phyloP scores from a whole-genome alignment of 176 grass and related monocot species.

The Bonia amplexicaulis region DNA sequence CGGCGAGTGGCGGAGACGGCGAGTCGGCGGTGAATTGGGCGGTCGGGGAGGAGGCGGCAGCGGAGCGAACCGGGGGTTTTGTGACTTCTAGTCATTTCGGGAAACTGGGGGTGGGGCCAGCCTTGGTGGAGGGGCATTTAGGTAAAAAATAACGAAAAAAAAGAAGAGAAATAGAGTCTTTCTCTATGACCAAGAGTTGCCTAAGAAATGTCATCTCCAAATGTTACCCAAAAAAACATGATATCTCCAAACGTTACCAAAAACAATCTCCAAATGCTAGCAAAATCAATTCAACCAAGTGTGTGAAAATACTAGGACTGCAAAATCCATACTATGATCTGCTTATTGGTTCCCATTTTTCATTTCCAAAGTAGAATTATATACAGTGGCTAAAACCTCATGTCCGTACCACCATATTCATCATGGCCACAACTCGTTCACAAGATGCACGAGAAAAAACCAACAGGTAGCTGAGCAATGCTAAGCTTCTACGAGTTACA shows the following conservation, averaged over 20 bases:
- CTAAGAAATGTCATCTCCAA: background rate
- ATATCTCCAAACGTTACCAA: background rate
- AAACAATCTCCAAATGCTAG: background rate
- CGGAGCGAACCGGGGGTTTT: too few species aligned
- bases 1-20: too few species aligned
- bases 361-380: constrained; percentile 17
- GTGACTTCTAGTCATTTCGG: too few species aligned
- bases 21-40: too few species aligned
- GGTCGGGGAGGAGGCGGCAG: too few species aligned
- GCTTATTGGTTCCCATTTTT: background rate
- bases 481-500: background rate
- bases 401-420: background rate
- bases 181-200: too few species aligned
- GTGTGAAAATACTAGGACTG: background rate
- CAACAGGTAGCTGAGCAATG: background rate
- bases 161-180: too few species aligned
- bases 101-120: too few species aligned
- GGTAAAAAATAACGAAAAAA: too few species aligned
- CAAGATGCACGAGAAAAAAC: background rate
- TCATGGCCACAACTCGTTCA: background rate
- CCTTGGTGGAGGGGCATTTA: too few species aligned
- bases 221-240: background rate
- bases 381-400: constrained; percentile 23
- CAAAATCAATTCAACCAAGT: background rate
- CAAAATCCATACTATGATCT: background rate